Evolutionary conservation across 2,329 filamentous ascomycete genomes (phyloP), one percentile per base, ranked within the genome.

Genomic region (Arthroderma sp.): DNA sequence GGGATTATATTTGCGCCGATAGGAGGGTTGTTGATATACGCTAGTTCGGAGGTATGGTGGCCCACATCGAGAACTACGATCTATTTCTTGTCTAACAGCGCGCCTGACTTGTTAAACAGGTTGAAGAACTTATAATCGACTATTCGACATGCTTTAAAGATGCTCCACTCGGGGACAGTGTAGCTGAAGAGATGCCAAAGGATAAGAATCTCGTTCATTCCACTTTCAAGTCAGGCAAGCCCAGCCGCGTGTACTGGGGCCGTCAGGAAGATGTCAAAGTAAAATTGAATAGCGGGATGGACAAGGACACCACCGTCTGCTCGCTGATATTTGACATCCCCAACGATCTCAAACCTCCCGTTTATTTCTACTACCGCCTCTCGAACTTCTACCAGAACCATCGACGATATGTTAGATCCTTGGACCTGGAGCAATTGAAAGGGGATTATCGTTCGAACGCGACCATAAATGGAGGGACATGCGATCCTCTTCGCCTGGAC

Each of bases 301-400:
- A 48, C n/a, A 51, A 57, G 31, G 51, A 58, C 55, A 76, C 66
- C 4, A 65, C 63, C 7, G 62, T 72, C 27, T 98, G 91, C 73
- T 74, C 74, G 30, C 65, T 98, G 45, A 72, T 78, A 50, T 94
- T 96, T 66, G 70, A 75, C 32, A 79, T 95, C 6, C 86, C 86
- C 1, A 81, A 89, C 56, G 70, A 79, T 47, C 81, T 98, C 65
- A 72, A 75, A 3, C 77, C 87, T 1, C 87, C 89, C 0, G 84
- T 98, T 7, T 76, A 89, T 49, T 79, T 96, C 65, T 98, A 95
- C 70, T 98, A 98, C 66, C 83, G 83, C 54, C 79, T 98, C 51
- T 89, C 86, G 47, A 94, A 96, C 68, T 98, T 98, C 69, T 96
- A 96, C 70, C 91, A 98, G 66, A 98, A 98, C 62, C 91, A 98